phyloP scores from a whole-genome alignment of 371 early-diverging fungal genomes.

The Mortierella sp. region DNA sequence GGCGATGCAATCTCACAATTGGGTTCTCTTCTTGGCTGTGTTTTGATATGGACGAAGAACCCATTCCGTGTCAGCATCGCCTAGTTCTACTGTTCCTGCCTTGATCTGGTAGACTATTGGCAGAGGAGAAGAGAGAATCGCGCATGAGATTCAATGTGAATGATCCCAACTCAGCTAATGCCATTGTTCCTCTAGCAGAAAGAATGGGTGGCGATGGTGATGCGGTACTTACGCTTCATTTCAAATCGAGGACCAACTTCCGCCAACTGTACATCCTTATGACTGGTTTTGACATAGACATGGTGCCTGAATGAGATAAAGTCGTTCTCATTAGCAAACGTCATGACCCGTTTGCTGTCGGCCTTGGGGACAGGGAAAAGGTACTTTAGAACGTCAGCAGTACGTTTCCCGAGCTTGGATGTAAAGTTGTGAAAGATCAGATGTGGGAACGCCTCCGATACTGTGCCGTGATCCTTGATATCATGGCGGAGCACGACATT shows the following conservation, averaged over 20 bases:
- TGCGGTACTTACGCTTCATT: slow-evolving; percentile 80
- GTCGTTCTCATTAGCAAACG: slow-evolving; percentile 95
- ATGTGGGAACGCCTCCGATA: slow-evolving; percentile 96
- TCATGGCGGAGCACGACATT: slow-evolving; percentile 98
- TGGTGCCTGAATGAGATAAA: slow-evolving; percentile 98
- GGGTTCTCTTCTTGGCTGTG: slow-evolving; percentile 91
- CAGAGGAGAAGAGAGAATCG: not conserved
- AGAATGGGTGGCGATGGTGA: not conserved
- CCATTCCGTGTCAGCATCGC: slow-evolving; percentile 98
- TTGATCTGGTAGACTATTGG: slow-evolving; percentile 89
- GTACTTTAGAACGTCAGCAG: slow-evolving; percentile 91
- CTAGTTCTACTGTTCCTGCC: slow-evolving; percentile 93
- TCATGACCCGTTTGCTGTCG: slow-evolving; percentile 95
- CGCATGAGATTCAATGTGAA: not conserved
- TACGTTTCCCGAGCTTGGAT: slow-evolving; percentile 86
- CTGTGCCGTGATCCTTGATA: slow-evolving; percentile 94
- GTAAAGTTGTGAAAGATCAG: slow-evolving; percentile 95
- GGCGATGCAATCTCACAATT: slow-evolving; percentile 18
- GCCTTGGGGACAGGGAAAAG: slow-evolving; percentile 97
- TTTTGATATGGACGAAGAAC: slow-evolving; percentile 95
- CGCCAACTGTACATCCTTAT: slow-evolving; percentile 90
- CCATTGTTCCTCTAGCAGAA: no score
- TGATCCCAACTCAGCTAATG: no score
- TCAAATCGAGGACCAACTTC: slow-evolving; percentile 99
- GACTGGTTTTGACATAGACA: slow-evolving; percentile 87